These are phyloP conservation scores for Gynochthodes officinalis DNA, from an alignment of 257 asterid species.

Conservation along the genomic window DNA sequence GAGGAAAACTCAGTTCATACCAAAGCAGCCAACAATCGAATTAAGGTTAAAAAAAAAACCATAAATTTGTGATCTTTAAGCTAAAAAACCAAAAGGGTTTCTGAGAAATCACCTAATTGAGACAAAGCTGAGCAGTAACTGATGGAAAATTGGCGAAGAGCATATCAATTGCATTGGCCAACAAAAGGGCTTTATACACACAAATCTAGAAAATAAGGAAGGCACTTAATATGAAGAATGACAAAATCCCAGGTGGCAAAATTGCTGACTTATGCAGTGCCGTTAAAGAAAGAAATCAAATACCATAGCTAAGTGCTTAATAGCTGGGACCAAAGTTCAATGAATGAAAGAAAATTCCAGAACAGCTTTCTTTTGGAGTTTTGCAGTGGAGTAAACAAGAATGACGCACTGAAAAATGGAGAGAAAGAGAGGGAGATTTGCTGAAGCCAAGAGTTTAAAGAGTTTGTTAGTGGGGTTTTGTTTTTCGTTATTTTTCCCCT, in stretches of 20 bases:
- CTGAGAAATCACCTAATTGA: slow-evolving; percentile 31
- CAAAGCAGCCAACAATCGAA: slow-evolving; percentile 28
- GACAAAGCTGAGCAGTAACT: slow-evolving; percentile 25
- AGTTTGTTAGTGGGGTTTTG: neutral
- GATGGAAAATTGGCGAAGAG: neutral
- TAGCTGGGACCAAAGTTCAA: neutral
- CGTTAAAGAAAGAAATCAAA: neutral
- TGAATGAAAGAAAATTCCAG: neutral
- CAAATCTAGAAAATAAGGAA: slow-evolving; percentile 5
- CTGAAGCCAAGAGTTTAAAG: slow-evolving; percentile 3
- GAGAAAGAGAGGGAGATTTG: slow-evolving; percentile 18
- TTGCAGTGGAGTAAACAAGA: neutral
- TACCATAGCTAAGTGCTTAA: neutral
- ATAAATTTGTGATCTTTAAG: slow-evolving; percentile 19
- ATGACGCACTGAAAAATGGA: neutral
- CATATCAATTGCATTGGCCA: slow-evolving; percentile 23
- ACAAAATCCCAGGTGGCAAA: slow-evolving; percentile 17
- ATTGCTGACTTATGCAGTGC: slow-evolving; percentile 4
- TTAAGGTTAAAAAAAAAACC: slow-evolving; percentile 2
- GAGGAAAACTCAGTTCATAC: slow-evolving; percentile 1
- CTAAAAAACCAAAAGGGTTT: slow-evolving; percentile 30
- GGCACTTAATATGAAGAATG: neutral
- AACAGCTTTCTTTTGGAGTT: slow-evolving; percentile 6
- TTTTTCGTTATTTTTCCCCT: neutral
- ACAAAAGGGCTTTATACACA: neutral